Base-by-base conservation (phyloP, 1,284 basidiomycete species). In the Ganoderma sp. region DNA sequence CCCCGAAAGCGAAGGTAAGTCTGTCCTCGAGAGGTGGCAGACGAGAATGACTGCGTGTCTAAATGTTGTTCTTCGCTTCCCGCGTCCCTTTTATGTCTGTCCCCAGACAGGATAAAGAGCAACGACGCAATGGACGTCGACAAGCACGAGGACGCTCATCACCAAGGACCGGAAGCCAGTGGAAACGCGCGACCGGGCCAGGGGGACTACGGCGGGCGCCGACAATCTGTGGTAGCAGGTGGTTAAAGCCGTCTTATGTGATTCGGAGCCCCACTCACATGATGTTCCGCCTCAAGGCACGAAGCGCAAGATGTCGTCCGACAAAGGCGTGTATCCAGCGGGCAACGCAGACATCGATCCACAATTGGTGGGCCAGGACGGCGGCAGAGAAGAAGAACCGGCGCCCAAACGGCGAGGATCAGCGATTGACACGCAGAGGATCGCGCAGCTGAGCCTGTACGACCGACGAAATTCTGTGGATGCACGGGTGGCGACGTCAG, bases 391-490 rank as follows among this genome's bases (percentile, higher is more conserved):
- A 76, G 88, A 91, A 69, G 87, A 81, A n/a, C 91, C 90, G 56
- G 88, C 91, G 25, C 84, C 88, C 67, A 95, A 95, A 79, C 88
- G 93, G 73, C 86, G 93, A 63, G 90, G 90, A 61, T 95, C 93
- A 42, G 87, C 90, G 42, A 86, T 92, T 73, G 93, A 94, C 73
- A 88, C 90, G 8, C 86, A 87, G 71, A 82, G 89, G 66, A 88
- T 94, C 72, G 87, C 88, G 19, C 87, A 90, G 74, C 81, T 93
- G 72, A 90, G 85, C 75, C 79, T 93, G 74, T 87, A 90, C 74
- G 92, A 94, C 74, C 88, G 91, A 66, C 86, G 92, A 70, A 87
- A 88, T 76, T 93, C 91, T 37, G 82, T 88, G n/a, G 91, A 92
- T 78, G 85, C 87, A 41, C 85, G 90, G 65, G 58, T 60, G 28